Evolutionary conservation across 1,139 yeast species (phyloP).

Genomic region (Saccharomyces hybrid): DNA sequence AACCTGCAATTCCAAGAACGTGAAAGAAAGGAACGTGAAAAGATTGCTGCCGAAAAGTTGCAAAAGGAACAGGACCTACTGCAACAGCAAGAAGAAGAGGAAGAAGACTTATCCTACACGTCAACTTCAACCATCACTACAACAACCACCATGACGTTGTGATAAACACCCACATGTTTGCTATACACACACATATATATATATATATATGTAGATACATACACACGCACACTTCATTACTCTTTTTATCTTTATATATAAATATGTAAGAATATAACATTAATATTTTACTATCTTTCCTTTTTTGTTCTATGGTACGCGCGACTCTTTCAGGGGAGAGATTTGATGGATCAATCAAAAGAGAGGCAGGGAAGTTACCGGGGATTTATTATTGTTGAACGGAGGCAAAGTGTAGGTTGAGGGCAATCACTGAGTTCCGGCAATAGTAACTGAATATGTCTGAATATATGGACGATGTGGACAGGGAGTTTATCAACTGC

Average conservation of each 20-base stretch:
- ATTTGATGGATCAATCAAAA: neutral
- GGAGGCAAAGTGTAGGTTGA: neutral
- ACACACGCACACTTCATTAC: neutral
- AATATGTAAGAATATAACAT: neutral
- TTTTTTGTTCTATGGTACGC: neutral
- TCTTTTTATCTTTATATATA: neutral
- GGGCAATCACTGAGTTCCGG: neutral
- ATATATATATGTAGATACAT: neutral
- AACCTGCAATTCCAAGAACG: slow-evolving; percentile 72
- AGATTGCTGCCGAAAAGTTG: neutral
- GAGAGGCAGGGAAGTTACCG: neutral
- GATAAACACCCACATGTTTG: neutral
- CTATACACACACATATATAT: neutral
- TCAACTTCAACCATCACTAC: neutral
- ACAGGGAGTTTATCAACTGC: slow-evolving; percentile 21
- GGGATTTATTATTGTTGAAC: neutral
- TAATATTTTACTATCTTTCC: neutral
- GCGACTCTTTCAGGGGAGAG: neutral
- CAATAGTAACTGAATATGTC: neutral
- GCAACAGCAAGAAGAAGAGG: neutral
- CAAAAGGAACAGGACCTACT: neutral
- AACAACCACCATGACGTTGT: neutral
- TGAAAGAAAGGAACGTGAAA: slow-evolving; percentile 32
- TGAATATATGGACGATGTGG: slow-evolving; percentile 9
- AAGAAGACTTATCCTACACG: neutral